Evolutionary conservation across 495 filamentous ascomycete species (phyloP).

Genomic region (Rostrohypoxylon terebratum): DNA sequence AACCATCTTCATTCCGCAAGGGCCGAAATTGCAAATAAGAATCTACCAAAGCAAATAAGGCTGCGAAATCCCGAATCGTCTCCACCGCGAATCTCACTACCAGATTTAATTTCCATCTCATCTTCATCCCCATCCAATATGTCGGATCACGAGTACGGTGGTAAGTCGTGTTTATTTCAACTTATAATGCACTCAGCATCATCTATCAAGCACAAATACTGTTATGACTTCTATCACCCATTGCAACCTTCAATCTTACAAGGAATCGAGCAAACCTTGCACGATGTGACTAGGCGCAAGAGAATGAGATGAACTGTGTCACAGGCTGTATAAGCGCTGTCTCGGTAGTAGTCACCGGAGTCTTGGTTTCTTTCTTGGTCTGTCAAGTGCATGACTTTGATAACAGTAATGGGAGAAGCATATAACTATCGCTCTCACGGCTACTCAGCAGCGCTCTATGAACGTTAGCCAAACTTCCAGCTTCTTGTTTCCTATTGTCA

Average conservation of each 20-base stretch:
- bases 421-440: neutral
- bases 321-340: neutral
- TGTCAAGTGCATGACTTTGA: slow-evolving; percentile 12
- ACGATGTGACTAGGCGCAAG: slow-evolving; percentile 8
- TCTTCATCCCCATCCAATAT: slow-evolving; percentile 60
- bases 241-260: neutral
- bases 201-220: neutral
- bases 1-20: neutral
- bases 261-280: slow-evolving; percentile 3
- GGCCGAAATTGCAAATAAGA: neutral
- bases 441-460: neutral
- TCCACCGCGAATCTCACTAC: slow-evolving; percentile 34
- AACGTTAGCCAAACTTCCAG: neutral
- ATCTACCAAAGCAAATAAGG: neutral
- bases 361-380: slow-evolving; percentile 9
- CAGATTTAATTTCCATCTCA: slow-evolving; percentile 29
- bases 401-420: slow-evolving; percentile 3
- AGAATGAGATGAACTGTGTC: slow-evolving; percentile 4
- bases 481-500: neutral
- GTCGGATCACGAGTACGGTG: slow-evolving; percentile 91
- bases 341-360: neutral
- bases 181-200: slow-evolving; percentile 34
- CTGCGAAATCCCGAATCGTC: slow-evolving; percentile 7
- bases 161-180: slow-evolving; percentile 60
- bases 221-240: neutral